Evolutionary conservation across 2,329 filamentous ascomycete species (phyloP).

Genomic region (Leptographium wingfieldii): DNA sequence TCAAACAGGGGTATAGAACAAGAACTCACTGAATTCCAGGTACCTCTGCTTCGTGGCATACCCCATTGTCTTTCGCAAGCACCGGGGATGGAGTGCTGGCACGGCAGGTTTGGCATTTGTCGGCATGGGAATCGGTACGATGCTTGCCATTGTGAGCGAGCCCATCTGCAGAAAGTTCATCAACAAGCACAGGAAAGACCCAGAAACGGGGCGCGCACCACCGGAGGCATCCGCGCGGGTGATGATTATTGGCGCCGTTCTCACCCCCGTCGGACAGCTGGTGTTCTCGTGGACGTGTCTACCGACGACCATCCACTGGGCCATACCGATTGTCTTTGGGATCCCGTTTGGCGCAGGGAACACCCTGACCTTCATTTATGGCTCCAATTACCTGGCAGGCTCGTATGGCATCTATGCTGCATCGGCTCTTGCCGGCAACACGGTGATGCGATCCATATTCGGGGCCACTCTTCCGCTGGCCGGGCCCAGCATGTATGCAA

Average conservation of each 20-base stretch:
- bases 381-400: constrained; percentile 60
- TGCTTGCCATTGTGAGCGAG: constrained; percentile 49
- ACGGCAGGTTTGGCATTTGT: constrained; percentile 66
- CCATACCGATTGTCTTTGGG: constrained; percentile 60
- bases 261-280: constrained; percentile 67
- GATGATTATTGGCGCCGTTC: constrained; percentile 63
- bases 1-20: not conserved
- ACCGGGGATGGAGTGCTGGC: constrained; percentile 65
- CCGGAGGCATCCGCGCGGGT: constrained; percentile 75
- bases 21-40: constrained; percentile 26
- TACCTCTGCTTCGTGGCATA: constrained; percentile 87
- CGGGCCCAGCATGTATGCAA: constrained; percentile 55
- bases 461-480: constrained; percentile 62
- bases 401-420: constrained; percentile 69
- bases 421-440: constrained; percentile 63
- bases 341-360: constrained; percentile 68
- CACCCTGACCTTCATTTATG: constrained; percentile 65
- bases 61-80: constrained; percentile 65
- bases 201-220: constrained; percentile 56
- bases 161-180: constrained; percentile 67
- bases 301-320: constrained; percentile 66
- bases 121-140: constrained; percentile 53
- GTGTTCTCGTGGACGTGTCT: constrained; percentile 83
- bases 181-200: constrained; percentile 61
- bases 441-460: constrained; percentile 53